Evolutionary conservation across 208 protist genomes (phyloP).

Genomic region (Acanthamoeba lenticulata): DNA sequence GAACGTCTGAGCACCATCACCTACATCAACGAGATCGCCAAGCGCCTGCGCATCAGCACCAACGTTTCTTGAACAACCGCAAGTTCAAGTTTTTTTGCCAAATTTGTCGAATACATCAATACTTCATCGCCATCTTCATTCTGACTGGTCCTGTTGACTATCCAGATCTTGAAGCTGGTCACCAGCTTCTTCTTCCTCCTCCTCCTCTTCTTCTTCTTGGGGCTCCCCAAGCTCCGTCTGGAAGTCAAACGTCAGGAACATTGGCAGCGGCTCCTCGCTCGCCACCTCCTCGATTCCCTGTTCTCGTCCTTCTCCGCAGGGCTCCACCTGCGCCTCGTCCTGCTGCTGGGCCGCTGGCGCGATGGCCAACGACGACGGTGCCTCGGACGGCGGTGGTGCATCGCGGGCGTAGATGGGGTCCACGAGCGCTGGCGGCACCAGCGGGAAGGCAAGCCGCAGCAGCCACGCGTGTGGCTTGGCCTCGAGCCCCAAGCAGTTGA

Average conservation of each 20-base stretch:
- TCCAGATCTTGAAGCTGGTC: no score
- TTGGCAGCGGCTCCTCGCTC: not conserved
- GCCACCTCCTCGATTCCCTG: not conserved
- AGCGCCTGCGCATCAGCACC: constrained; percentile 19
- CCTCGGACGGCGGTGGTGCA: not conserved
- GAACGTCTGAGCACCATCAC: constrained; percentile 73
- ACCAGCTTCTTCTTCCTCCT: not conserved
- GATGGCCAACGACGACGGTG: no score
- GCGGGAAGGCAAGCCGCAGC: not conserved
- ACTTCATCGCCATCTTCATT: no score
- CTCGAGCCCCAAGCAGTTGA: not conserved
- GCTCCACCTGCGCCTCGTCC: not conserved
- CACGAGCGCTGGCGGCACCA: not conserved
- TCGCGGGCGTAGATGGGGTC: not conserved
- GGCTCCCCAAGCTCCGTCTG: not conserved
- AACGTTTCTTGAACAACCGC: no score
- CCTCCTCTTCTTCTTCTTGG: not conserved
- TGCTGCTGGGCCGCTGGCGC: not conserved
- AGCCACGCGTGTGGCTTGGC: not conserved
- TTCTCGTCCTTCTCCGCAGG: not conserved
- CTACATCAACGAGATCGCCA: constrained; percentile 62
- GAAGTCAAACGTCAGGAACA: no score
- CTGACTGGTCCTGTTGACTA: no score
- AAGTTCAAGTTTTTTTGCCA: no score
- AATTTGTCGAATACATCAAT: no score